Conservation (phyloP, 176 grass and related monocot genomes). For the Oryza punctata region DNA sequence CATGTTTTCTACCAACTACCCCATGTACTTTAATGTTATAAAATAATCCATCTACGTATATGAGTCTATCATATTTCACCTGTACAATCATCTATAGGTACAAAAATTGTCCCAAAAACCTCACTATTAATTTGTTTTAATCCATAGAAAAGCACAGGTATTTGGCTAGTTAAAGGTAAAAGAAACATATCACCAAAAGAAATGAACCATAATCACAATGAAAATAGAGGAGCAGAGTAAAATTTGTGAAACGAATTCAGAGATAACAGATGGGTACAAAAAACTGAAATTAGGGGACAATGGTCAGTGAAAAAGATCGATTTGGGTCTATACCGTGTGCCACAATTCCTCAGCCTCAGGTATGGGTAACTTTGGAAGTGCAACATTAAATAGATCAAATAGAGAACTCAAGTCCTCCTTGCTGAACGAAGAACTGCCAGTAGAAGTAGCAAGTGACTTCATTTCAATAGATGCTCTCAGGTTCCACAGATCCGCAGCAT, state of each 20-base stretch:
- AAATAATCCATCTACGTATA: too few relatives aligned
- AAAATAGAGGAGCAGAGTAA: not conserved
- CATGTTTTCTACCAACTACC: too few relatives aligned
- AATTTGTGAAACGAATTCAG: not conserved
- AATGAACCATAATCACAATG: not conserved
- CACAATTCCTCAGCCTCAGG: conserved; percentile 66
- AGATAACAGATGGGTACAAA: not conserved
- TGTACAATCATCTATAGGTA: too few relatives aligned
- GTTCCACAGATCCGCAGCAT: conserved; percentile 62
- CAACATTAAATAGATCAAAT: conserved; percentile 67
- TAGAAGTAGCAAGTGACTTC: conserved; percentile 48
- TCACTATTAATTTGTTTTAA: too few relatives aligned
- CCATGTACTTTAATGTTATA: too few relatives aligned
- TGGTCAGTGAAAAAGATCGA: not conserved
- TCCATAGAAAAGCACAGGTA: too few relatives aligned
- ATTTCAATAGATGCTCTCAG: conserved; percentile 80
- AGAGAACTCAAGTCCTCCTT: conserved; percentile 59
- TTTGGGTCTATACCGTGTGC: conserved; percentile 60
- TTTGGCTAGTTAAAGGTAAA: not conserved
- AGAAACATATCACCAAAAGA: not conserved
- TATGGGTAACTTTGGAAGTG: conserved; percentile 54
- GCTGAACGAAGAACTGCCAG: conserved; percentile 43
- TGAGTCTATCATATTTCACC: too few relatives aligned
- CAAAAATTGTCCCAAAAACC: too few relatives aligned
- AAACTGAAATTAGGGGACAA: not conserved